Conservation (phyloP, 495 filamentous ascomycete genomes). For the Xylaria castorea region DNA sequence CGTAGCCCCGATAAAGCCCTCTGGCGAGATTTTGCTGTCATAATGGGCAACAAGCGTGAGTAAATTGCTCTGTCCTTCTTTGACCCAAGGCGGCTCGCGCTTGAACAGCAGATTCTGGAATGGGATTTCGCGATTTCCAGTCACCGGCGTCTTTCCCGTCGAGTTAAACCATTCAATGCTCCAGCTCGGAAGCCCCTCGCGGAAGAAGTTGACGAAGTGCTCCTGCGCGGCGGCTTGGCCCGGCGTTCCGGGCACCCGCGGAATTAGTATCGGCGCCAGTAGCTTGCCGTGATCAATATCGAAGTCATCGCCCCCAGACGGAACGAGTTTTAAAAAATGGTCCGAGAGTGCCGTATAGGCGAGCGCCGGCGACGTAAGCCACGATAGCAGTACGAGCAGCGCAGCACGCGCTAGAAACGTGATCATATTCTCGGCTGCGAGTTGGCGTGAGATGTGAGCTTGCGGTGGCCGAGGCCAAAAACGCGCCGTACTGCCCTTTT, state of each 20-base stretch:
- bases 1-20: constrained; percentile 91
- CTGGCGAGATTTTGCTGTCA: constrained; percentile 80
- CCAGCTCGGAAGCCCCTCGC: constrained; percentile 76
- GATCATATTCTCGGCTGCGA: constrained; percentile 13
- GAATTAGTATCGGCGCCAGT: constrained; percentile 87
- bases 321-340: constrained; percentile 68
- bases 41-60: constrained; percentile 94
- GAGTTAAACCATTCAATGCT: constrained; percentile 84
- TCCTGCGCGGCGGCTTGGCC: constrained; percentile 75
- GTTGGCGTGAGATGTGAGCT: constrained; percentile 12
- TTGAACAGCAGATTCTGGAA: constrained; percentile 87
- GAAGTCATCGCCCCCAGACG: constrained; percentile 76
- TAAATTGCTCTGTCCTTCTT: constrained; percentile 73
- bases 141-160: constrained; percentile 77
- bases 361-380: constrained; percentile 46
- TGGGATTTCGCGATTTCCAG: constrained; percentile 70
- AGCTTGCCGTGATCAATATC: constrained; percentile 76
- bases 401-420: constrained; percentile 28
- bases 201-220: constrained; percentile 86
- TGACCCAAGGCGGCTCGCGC: constrained; percentile 86
- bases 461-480: constrained; percentile 25
- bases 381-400: constrained; percentile 31
- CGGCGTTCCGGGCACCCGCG: constrained; percentile 85
- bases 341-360: constrained; percentile 81
- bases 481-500: constrained; percentile 37